phyloP scores from a whole-genome alignment of 257 asterid species.

The Solanum chilense region DNA sequence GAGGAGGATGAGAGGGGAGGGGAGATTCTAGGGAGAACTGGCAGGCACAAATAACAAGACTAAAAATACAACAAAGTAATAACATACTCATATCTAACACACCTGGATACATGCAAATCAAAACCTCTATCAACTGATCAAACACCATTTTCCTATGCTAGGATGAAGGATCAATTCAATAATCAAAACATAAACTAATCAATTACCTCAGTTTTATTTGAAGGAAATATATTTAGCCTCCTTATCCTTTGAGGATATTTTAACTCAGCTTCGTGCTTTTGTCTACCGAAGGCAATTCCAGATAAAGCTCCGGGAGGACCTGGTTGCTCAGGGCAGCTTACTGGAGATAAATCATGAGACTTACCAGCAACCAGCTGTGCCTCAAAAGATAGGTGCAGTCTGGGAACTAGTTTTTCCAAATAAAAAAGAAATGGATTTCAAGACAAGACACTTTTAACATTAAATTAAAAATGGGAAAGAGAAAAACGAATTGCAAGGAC shows the following conservation, averaged over 20 bases:
- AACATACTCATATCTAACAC: neutral
- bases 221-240: conserved; percentile 87
- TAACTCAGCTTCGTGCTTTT: conserved; percentile 84
- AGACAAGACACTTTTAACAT: neutral
- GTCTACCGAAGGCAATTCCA: conserved; percentile 57
- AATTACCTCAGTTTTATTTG: conserved; percentile 80
- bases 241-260: conserved; percentile 86
- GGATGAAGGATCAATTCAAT: neutral
- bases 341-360: conserved; percentile 81
- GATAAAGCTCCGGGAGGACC: conserved; percentile 44
- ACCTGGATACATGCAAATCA: neutral
- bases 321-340: conserved; percentile 84
- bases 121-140: neutral
- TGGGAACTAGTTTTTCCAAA: conserved; percentile 49
- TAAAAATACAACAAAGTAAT: neutral
- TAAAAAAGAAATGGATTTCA: conserved; percentile 8
- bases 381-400: conserved; percentile 91
- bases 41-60: neutral
- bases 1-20: neutral
- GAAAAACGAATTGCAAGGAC: neutral
- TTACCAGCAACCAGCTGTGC: conserved; percentile 92
- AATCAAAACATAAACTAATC: neutral
- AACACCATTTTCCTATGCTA: neutral
- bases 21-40: neutral
- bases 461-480: neutral